Evolutionary conservation across 352 stramenopile genomes (phyloP).

Genomic region (Phytophthora macrochlamydospora): DNA sequence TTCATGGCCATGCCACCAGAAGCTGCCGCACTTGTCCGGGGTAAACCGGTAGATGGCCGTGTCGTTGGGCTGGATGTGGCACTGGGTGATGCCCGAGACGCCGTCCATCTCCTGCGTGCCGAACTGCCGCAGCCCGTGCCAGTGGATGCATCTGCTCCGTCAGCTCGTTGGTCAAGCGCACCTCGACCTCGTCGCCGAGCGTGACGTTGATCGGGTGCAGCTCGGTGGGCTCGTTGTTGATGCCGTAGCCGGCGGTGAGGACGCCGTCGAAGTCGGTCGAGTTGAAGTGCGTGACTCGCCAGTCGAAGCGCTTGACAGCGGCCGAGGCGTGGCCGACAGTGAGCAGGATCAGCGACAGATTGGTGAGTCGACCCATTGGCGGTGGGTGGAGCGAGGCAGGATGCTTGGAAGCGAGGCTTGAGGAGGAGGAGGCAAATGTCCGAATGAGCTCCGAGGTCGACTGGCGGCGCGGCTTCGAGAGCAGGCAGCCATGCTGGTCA

Average conservation of each 20-base stretch:
- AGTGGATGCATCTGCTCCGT: slow-evolving; percentile 52
- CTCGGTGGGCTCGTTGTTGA: slow-evolving; percentile 40
- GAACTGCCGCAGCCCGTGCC: slow-evolving; percentile 48
- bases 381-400: neutral
- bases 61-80: slow-evolving; percentile 41
- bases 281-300: slow-evolving; percentile 42
- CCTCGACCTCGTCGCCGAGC: slow-evolving; percentile 40
- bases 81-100: slow-evolving; percentile 52
- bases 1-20: slow-evolving; percentile 55
- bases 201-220: slow-evolving; percentile 36
- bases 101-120: slow-evolving; percentile 53
- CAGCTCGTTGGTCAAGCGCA: slow-evolving; percentile 46
- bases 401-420: slow-evolving; percentile 12
- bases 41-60: slow-evolving; percentile 51
- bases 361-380: slow-evolving; percentile 6
- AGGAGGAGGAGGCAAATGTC: slow-evolving; percentile 31
- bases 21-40: slow-evolving; percentile 47
- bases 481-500: neutral
- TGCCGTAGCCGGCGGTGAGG: slow-evolving; percentile 27
- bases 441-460: slow-evolving; percentile 23
- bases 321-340: slow-evolving; percentile 17
- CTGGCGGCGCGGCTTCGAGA: neutral
- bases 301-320: slow-evolving; percentile 36
- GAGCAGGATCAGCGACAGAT: slow-evolving; percentile 10
- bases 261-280: slow-evolving; percentile 41